phyloP scores from a whole-genome alignment of 257 asterid genomes.

The Nicotiana knightiana region DNA sequence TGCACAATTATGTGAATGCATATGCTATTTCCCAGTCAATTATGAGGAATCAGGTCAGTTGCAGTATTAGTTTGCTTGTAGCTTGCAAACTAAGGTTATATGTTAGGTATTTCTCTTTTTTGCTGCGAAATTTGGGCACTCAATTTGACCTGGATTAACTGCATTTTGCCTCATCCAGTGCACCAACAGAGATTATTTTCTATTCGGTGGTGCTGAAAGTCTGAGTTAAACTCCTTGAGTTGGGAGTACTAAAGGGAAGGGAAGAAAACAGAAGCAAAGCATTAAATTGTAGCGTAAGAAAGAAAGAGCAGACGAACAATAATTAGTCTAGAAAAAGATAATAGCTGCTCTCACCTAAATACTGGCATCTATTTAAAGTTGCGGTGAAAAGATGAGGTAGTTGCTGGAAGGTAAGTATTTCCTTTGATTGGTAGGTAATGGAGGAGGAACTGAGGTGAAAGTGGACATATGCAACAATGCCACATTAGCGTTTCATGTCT shows the following conservation, averaged over 20 bases:
- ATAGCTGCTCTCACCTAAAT: background rate
- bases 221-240: background rate
- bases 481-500: background rate
- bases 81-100: background rate
- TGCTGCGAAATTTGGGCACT: background rate
- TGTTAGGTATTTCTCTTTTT: background rate
- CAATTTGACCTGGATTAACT: background rate
- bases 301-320: background rate
- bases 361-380: background rate
- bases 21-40: background rate
- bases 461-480: background rate
- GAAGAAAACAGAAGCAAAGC: background rate
- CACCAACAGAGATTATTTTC: background rate
- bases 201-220: background rate
- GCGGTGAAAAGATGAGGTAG: background rate
- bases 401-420: background rate
- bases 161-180: background rate
- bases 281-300: background rate
- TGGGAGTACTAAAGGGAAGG: background rate
- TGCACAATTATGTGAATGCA: background rate
- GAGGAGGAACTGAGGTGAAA: background rate
- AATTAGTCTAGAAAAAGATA: background rate
- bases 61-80: background rate
- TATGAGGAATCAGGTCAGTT: background rate
- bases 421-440: background rate